Evolutionary conservation across 2,329 filamentous ascomycete species (phyloP).

Genomic region (Pestalotiopsis sp.): DNA sequence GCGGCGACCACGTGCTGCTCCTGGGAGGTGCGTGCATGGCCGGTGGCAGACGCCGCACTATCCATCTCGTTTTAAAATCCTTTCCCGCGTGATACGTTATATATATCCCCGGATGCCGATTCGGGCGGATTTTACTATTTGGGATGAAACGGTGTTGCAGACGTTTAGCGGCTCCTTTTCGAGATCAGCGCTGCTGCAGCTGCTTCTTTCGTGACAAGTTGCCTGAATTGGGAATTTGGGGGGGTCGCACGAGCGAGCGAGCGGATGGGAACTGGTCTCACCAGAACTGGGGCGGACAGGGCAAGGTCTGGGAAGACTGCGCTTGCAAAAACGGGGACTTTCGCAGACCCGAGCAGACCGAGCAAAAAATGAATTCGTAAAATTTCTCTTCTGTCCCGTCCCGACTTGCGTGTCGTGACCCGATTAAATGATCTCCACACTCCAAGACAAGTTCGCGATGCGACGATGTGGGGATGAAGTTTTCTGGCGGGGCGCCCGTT

Average conservation of each 20-base stretch:
- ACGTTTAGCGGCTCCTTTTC: not conserved
- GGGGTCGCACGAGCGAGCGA: not conserved
- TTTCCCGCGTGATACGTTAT: not conserved
- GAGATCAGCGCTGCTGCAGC: not conserved
- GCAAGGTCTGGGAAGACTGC: too few relatives aligned
- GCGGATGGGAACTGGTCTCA: not conserved
- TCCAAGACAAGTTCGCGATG: not conserved
- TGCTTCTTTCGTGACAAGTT: conserved; percentile 8
- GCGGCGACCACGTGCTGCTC: not conserved
- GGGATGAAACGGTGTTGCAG: not conserved
- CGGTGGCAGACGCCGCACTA: not conserved
- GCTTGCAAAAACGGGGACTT: not conserved
- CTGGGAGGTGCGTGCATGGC: not conserved
- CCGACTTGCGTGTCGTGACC: not conserved
- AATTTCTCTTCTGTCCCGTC: not conserved
- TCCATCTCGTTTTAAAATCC: not conserved
- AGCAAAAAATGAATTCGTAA: not conserved
- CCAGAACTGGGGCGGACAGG: not conserved
- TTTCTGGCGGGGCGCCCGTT: not conserved
- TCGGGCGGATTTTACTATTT: not conserved
- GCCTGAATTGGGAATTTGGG: conserved; percentile 1
- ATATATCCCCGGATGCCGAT: not conserved
- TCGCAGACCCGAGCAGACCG: not conserved
- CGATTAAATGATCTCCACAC: not conserved
- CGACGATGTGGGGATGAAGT: not conserved